These are phyloP conservation scores for Cystofilobasidium bisporidii DNA, from an alignment of 768 basidiomycete genomes.

Conservation along the genomic window DNA sequence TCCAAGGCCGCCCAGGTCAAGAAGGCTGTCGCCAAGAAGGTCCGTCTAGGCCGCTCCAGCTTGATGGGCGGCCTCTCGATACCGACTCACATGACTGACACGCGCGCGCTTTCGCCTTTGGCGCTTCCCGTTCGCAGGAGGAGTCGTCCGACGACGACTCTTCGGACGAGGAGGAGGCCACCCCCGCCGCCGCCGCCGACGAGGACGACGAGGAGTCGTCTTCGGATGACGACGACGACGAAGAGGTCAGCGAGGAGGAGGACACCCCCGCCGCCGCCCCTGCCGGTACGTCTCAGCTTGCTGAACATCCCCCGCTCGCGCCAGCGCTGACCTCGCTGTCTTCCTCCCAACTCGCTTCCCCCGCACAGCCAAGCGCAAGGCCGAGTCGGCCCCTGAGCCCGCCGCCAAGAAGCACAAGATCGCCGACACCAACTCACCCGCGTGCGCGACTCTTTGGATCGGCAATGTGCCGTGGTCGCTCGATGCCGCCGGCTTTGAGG, in stretches of 20 bases:
- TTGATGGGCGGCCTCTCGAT: too few relatives aligned
- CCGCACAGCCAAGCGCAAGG: constrained; percentile 68
- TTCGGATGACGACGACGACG: not conserved
- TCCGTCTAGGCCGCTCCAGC: too few relatives aligned
- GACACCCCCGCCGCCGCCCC: not conserved
- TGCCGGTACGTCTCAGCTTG: not conserved
- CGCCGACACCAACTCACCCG: constrained; percentile 46
- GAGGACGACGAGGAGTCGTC: not conserved
- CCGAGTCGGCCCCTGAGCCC: constrained; percentile 38
- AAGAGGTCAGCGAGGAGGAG: constrained; percentile 9
- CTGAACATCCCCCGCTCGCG: too few relatives aligned
- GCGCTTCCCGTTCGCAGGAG: constrained; percentile 4
- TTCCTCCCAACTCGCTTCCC: constrained; percentile 9
- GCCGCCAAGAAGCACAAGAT: constrained; percentile 56
- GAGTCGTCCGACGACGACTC: constrained; percentile 21
- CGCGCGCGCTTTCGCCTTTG: too few relatives aligned
- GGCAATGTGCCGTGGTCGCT: constrained; percentile 7
- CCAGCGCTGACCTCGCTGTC: constrained; percentile 20
- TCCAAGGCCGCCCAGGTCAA: constrained; percentile 28
- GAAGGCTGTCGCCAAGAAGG: constrained; percentile 15
- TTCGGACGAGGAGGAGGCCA: constrained; percentile 29
- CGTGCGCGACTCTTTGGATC: constrained; percentile 61
- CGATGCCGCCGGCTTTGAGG: constrained; percentile 1
- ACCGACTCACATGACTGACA: too few relatives aligned
- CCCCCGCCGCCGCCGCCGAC: constrained; percentile 5